These are phyloP conservation scores for Pseudogymnoascus sp. DNA, from an alignment of 2,329 filamentous ascomycete species.

Conservation along the genomic window DNA sequence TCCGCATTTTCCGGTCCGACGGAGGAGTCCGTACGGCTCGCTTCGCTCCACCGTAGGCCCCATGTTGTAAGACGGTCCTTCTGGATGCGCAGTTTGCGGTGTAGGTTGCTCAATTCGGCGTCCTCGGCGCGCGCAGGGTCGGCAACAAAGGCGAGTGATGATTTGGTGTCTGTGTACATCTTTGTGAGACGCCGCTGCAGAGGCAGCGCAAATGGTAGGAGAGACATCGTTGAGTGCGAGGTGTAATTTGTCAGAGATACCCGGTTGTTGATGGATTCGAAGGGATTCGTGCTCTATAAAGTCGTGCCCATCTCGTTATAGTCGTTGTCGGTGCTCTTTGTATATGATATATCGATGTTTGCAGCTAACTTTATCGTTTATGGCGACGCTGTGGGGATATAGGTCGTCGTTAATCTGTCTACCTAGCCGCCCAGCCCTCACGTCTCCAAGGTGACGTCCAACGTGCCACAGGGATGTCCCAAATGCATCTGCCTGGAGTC, in stretches of 20 bases:
- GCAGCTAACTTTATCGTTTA: neutral
- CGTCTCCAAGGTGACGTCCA: neutral
- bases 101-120: conserved; percentile 61
- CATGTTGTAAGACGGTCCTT: conserved; percentile 71
- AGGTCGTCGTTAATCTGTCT: neutral
- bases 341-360: neutral
- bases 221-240: neutral
- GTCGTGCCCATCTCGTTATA: neutral
- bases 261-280: neutral
- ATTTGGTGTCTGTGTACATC: conserved; percentile 75
- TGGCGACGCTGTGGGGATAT: neutral
- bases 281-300: neutral
- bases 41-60: conserved; percentile 75
- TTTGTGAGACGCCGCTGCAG: conserved; percentile 57
- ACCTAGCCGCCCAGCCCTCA: neutral
- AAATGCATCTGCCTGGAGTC: conserved; percentile 5
- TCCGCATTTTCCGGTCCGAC: conserved; percentile 29
- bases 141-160: conserved; percentile 64
- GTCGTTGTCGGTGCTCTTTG: neutral
- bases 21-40: conserved; percentile 50
- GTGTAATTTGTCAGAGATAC: neutral
- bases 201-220: conserved; percentile 25
- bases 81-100: conserved; percentile 71
- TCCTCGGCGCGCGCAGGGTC: conserved; percentile 52
- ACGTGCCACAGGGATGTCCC: neutral